Evolutionary conservation across 345 rosid genomes (phyloP), one percentile per base, ranked within the genome.

Genomic region (Boechera stricta): DNA sequence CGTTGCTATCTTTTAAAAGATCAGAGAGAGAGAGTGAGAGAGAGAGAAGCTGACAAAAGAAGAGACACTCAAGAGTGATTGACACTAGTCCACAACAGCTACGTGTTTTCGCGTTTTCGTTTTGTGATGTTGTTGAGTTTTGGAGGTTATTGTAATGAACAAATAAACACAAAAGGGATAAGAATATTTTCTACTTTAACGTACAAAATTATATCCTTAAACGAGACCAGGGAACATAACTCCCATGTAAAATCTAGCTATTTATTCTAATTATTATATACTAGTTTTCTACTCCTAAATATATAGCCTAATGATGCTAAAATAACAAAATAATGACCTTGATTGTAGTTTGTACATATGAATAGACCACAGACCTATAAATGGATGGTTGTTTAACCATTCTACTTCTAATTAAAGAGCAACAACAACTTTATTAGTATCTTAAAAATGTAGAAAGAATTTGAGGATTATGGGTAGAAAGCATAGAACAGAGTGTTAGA

Each of bases 201-300:
- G 79, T 76, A 68, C 79, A 42, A 53, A 69, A 69, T 69, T 64
- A 70, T 77, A 70, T 70, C 80, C 80, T 77, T 77, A 77, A 77
- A 77, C 1, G 76, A 63, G 76, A 77, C 80, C n/a, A 55, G 66
- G 66, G 80, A 63, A 55, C 75, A 77, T 63, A 47, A 62, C 26
- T 61, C 36, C 10, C 63, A 67, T 67, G 26, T 28, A 26, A 75
- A 59, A 16, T 26, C 42, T 36, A 45, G 21, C 52, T 67, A 67
- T 36, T 16, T 59, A 49, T 26, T 66, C n/a, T 39, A 28, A 28
- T 51, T 29, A 35, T 61, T 28, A 58, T 12, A 36, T 48, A 26
- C 36, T 36, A 21, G 26, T 28, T 58, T 35, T 32, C 5, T 21
- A 26, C 65, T 21, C 24, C 24, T 21, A 21, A 21, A 21, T 21